A percentile compares a stretch with the other conserved stretches of the same genome.
Evolutionary conservation across 31 red algal genomes (phyloP).

Genomic region (Pterothamnion heteromorphum): DNA sequence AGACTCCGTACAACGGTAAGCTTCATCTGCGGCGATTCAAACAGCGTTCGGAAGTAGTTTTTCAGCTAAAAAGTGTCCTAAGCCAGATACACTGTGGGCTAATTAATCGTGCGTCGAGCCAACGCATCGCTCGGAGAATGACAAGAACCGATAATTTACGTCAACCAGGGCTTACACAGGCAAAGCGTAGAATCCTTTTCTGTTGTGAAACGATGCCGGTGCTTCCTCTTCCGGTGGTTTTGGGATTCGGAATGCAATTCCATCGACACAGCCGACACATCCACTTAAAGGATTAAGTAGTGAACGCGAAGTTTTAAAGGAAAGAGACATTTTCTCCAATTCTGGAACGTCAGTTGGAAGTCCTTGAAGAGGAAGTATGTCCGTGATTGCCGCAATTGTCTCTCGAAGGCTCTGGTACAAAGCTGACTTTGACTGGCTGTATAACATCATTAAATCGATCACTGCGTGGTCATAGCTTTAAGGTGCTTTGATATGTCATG

Average conservation of each 20-base stretch:
- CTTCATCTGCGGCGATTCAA: slow-evolving; percentile 51
- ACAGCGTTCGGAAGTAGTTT: slow-evolving; percentile 1
- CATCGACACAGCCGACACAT: not conserved
- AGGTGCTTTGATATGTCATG: too few species aligned
- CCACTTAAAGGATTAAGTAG: slow-evolving; percentile 22
- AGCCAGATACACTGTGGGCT: not conserved
- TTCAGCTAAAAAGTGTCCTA: not conserved
- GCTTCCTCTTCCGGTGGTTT: not conserved
- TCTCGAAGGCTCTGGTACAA: too few species aligned
- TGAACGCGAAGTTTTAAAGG: not conserved
- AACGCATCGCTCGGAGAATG: slow-evolving; percentile 22
- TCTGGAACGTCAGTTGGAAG: not conserved
- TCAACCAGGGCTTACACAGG: slow-evolving; percentile 33
- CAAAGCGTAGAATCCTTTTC: slow-evolving; percentile 26
- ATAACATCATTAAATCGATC: too few species aligned
- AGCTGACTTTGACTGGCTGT: too few species aligned
- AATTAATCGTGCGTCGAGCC: slow-evolving; percentile 44
- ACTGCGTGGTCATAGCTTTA: too few species aligned
- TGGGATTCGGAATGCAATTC: slow-evolving; percentile 36
- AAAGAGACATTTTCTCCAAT: not conserved
- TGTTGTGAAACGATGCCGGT: not conserved
- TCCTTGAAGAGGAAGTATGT: not conserved
- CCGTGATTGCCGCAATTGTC: not conserved
- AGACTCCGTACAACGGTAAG: slow-evolving; percentile 24
- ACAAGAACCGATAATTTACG: slow-evolving; percentile 1